These are phyloP conservation scores for Melocanna baccifera DNA, from an alignment of 176 grass and related monocot species.

Conservation along the genomic window DNA sequence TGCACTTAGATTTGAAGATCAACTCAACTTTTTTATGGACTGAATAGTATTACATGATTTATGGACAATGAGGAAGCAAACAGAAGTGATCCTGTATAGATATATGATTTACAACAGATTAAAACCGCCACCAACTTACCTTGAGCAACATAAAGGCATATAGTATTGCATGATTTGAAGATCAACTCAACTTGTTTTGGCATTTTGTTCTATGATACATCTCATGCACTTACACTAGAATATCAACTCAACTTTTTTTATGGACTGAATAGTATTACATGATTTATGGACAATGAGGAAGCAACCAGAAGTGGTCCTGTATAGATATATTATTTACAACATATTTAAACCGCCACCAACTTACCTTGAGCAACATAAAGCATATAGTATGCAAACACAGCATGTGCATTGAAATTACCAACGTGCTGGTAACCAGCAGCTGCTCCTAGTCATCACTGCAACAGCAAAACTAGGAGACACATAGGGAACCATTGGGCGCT, in stretches of 20 bases:
- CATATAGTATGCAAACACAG: neutral
- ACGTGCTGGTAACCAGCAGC: neutral
- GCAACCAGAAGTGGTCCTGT: slow-evolving; percentile 15
- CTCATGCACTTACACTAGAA: slow-evolving; percentile 35
- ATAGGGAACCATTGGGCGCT: neutral
- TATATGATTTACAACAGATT: slow-evolving; percentile 35
- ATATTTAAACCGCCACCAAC: slow-evolving; percentile 8
- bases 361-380: slow-evolving; percentile 28
- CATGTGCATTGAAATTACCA: slow-evolving; percentile 19
- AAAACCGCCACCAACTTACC: slow-evolving; percentile 24
- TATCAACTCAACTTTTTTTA: slow-evolving; percentile 1
- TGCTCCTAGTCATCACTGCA: neutral
- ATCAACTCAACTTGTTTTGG: neutral
- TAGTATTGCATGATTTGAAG: too few relatives aligned
- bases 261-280: slow-evolving; percentile 25
- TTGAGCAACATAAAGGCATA: neutral
- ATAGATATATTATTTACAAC: slow-evolving; percentile 39
- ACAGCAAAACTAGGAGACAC: neutral
- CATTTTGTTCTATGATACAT: slow-evolving; percentile 34
- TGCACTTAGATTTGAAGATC: slow-evolving; percentile 35
- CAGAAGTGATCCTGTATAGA: slow-evolving; percentile 25
- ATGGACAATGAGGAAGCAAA: slow-evolving; percentile 40
- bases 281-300: slow-evolving; percentile 43
- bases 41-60: slow-evolving; percentile 33
- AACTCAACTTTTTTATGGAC: neutral